Conservation (phyloP, 768 basidiomycete species). For the Leucocoprinus birnbaumii region DNA sequence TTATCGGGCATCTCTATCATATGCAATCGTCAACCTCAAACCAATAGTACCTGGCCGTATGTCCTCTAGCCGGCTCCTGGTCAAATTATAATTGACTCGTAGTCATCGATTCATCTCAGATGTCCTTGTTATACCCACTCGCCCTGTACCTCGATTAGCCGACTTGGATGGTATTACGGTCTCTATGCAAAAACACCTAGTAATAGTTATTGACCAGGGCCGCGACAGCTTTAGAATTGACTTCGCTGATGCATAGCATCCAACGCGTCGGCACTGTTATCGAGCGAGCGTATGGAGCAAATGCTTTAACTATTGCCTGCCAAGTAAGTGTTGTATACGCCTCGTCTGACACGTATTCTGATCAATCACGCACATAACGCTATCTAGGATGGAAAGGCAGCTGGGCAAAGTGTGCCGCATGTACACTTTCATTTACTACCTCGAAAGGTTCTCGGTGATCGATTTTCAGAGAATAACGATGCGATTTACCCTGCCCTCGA, state of each 20-base stretch:
- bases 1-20: constrained; percentile 64
- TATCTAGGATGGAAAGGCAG: constrained; percentile 77
- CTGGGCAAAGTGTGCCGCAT: constrained; percentile 81
- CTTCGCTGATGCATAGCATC: constrained; percentile 78
- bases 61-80: constrained; percentile 20
- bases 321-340: constrained; percentile 51
- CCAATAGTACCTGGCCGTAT: constrained; percentile 93
- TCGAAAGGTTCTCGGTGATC: constrained; percentile 66
- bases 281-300: constrained; percentile 78
- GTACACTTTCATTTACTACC: constrained; percentile 97
- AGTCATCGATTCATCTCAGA: constrained; percentile 31
- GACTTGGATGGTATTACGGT: constrained; percentile 49
- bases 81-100: neutral
- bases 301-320: constrained; percentile 84
- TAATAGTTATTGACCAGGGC: neutral
- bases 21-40: constrained; percentile 92
- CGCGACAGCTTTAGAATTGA: constrained; percentile 55
- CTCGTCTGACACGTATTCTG: no score
- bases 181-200: neutral
- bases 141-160: constrained; percentile 52
- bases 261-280: constrained; percentile 77
- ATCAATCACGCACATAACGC: neutral
- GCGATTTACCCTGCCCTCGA: constrained; percentile 83
- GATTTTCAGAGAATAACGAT: constrained; percentile 61
- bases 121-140: constrained; percentile 58